phyloP scores from a whole-genome alignment of 352 stramenopile species.

The Globisporangium acanthophoron region DNA sequence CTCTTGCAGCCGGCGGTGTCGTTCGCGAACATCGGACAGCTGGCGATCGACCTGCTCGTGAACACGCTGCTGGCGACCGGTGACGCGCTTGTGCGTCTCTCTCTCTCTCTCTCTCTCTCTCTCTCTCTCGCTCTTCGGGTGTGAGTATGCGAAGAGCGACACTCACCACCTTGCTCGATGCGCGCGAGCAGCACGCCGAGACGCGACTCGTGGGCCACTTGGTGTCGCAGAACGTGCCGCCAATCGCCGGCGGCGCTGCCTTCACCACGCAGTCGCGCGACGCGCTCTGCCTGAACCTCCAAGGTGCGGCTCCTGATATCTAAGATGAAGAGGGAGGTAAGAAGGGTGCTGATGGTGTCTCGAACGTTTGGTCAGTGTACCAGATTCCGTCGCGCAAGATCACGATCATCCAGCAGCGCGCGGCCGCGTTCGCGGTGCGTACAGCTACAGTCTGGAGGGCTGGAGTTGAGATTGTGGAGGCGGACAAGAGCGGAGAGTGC shows the following conservation, averaged over 20 bases:
- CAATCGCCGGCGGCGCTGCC: conserved; percentile 51
- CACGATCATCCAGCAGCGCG: conserved; percentile 75
- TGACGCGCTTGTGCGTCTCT: conserved; percentile 30
- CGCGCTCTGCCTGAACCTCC: conserved; percentile 67
- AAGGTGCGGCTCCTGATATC: conserved; percentile 29
- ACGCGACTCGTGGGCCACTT: conserved; percentile 44
- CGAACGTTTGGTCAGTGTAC: conserved; percentile 34
- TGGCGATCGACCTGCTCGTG: conserved; percentile 69
- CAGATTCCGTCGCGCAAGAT: conserved; percentile 53
- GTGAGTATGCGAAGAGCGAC: not conserved
- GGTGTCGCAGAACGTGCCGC: conserved; percentile 49
- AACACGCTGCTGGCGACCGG: conserved; percentile 65
- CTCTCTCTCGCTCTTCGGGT: no score
- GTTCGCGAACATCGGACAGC: conserved; percentile 75
- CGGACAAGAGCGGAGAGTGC: no score
- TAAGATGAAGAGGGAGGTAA: not conserved
- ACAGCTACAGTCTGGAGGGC: not conserved
- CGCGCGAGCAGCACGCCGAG: conserved; percentile 20
- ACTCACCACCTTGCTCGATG: not conserved
- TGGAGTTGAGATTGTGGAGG: no score
- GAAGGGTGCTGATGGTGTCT: not conserved
- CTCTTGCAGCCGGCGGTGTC: conserved; percentile 67
- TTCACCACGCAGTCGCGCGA: conserved; percentile 37
- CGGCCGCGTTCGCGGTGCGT: conserved; percentile 36
- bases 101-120: not conserved